Evolutionary conservation across 176 grass and related monocot species (phyloP).

Genomic region (Eragrostis nindensis): DNA sequence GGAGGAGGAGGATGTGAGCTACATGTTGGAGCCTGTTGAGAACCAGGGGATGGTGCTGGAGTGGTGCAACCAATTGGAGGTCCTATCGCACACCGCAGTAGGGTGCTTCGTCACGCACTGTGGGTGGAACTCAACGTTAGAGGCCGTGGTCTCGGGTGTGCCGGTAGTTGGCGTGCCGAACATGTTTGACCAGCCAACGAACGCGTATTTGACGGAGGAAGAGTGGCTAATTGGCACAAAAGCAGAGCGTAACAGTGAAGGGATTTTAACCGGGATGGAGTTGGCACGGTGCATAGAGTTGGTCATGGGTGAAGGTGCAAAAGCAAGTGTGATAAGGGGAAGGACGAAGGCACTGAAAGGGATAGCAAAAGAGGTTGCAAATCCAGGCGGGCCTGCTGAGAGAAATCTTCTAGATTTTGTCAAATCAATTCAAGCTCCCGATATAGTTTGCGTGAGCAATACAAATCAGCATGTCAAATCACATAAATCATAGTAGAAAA

Average conservation of each 20-base stretch:
- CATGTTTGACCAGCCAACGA: slow-evolving; percentile 48
- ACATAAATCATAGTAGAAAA: too few relatives aligned
- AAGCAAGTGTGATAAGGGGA: too few relatives aligned
- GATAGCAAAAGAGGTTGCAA: too few relatives aligned
- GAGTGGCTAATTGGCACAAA: too few relatives aligned
- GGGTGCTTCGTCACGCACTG: slow-evolving; percentile 72
- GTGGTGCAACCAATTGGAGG: slow-evolving; percentile 61
- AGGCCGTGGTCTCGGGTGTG: slow-evolving; percentile 47
- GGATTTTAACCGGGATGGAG: too few relatives aligned
- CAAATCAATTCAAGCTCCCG: not conserved
- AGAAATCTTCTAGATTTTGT: slow-evolving; percentile 33
- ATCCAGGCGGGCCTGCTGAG: too few relatives aligned
- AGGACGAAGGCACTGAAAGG: too few relatives aligned
- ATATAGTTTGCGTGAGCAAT: too few relatives aligned
- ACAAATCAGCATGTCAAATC: not conserved
- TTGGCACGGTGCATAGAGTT: too few relatives aligned
- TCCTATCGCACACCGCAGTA: slow-evolving; percentile 47
- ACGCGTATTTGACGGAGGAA: slow-evolving; percentile 38
- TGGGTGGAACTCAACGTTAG: slow-evolving; percentile 63
- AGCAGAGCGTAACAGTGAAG: too few relatives aligned
- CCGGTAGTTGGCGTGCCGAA: slow-evolving; percentile 36
- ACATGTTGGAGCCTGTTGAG: not conserved
- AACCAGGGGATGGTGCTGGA: slow-evolving; percentile 48
- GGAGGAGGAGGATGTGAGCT: not conserved
- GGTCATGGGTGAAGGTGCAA: too few relatives aligned